A percentile compares a stretch with the other conserved stretches of the same genome.
phyloP scores from a whole-genome alignment of 176 grass and related monocot species.

The Hordeum vulgare region DNA sequence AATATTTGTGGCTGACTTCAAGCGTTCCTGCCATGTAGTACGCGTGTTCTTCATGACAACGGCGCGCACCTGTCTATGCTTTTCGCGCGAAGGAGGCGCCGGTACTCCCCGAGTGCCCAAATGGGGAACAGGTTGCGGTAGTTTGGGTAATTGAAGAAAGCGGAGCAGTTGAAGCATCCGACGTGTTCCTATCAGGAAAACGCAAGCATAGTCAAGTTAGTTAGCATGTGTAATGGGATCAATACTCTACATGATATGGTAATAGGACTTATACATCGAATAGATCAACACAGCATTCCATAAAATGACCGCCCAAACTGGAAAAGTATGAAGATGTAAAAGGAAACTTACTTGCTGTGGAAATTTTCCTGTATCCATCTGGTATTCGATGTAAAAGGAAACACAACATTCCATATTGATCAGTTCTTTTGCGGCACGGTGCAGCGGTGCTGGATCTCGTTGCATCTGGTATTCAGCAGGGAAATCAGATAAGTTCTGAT shows the following conservation, averaged over 20 bases:
- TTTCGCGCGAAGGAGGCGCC: background rate
- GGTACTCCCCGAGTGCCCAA: conserved; percentile 42
- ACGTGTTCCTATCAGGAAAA: conserved; percentile 37
- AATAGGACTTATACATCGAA: background rate
- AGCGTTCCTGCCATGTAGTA: background rate
- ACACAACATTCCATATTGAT: too few relatives aligned
- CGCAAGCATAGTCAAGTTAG: background rate
- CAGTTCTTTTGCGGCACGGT: conserved; percentile 27
- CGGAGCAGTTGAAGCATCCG: conserved; percentile 29
- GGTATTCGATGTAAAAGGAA: too few relatives aligned
- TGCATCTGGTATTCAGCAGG: conserved; percentile 19
- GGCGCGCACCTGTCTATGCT: background rate
- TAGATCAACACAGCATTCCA: background rate
- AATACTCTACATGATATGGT: background rate
- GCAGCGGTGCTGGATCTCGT: conserved; percentile 31
- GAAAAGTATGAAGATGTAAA: background rate
- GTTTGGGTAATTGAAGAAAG: conserved; percentile 48
- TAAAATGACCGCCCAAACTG: background rate
- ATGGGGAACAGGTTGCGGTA: conserved; percentile 48
- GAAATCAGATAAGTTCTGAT: background rate
- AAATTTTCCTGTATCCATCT: conserved; percentile 29
- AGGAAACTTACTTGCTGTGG: conserved; percentile 31
- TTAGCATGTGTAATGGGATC: background rate
- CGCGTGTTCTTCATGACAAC: background rate
- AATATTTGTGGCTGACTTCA: background rate